Conservation (phyloP, 2,329 filamentous ascomycete genomes). For the Pseudofabraea citricarpa region DNA sequence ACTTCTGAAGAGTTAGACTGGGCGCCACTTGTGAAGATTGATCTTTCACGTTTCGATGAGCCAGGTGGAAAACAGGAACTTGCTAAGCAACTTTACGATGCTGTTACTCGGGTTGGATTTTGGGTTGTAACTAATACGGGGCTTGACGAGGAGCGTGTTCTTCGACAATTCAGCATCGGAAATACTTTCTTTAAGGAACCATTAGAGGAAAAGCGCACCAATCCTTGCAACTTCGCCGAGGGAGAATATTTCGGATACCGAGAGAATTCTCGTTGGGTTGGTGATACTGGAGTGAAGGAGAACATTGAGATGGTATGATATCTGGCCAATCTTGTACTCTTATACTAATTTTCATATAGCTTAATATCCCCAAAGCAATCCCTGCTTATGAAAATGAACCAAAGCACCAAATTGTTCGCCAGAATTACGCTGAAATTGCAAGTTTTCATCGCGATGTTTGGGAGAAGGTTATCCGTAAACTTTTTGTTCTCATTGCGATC, state of each 20-base stretch:
- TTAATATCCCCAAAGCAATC: conserved; percentile 52
- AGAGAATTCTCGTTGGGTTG: conserved; percentile 33
- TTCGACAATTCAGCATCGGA: conserved; percentile 54
- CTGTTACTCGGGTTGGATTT: conserved; percentile 44
- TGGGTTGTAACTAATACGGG: conserved; percentile 59
- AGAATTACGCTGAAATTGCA: conserved; percentile 50
- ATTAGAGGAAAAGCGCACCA: conserved; percentile 44
- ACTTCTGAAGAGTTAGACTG: conserved; percentile 33
- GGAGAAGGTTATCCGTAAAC: conserved; percentile 47
- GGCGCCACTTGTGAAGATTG: conserved; percentile 48
- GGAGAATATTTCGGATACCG: conserved; percentile 44
- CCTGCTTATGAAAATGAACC: conserved; percentile 32
- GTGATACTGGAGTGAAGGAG: conserved; percentile 33
- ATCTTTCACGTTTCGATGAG: conserved; percentile 41
- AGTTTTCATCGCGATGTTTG: conserved; percentile 40
- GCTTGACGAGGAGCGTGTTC: conserved; percentile 50
- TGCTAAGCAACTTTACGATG: conserved; percentile 45
- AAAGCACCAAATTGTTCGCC: conserved; percentile 40
- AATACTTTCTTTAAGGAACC: conserved; percentile 52
- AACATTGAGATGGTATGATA: conserved; percentile 44
- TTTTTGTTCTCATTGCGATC: conserved; percentile 51
- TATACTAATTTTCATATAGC: conserved; percentile 2
- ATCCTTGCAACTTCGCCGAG: conserved; percentile 23
- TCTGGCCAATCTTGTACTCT: neutral
- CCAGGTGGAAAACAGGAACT: conserved; percentile 44